Percentiles rank a stretch among this genome's conserved stretches.
phyloP scores from a whole-genome alignment of 495 filamentous ascomycete species.

The Xylaria longipes region DNA sequence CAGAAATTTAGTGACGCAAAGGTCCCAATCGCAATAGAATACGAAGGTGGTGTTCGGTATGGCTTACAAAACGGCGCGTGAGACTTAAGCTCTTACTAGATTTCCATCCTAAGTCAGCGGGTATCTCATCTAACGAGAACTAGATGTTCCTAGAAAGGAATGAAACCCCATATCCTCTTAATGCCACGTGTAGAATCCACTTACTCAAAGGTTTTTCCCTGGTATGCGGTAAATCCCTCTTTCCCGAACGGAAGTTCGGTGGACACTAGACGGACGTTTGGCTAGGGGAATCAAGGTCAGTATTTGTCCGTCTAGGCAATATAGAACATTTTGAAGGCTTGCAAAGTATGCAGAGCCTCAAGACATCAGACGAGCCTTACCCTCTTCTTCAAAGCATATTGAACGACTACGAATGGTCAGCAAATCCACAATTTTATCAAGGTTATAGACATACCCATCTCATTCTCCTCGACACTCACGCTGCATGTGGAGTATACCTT shows the following conservation, averaged over 20 bases:
- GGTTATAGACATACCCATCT: slow-evolving; percentile 45
- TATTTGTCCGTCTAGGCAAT: background rate
- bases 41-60: background rate
- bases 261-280: slow-evolving; percentile 92
- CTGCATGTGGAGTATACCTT: slow-evolving; percentile 77
- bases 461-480: slow-evolving; percentile 92
- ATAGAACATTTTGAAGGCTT: background rate
- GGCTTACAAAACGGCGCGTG: slow-evolving; percentile 71
- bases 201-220: slow-evolving; percentile 78
- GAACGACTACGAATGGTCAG: slow-evolving; percentile 67
- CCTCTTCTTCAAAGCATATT: slow-evolving; percentile 87
- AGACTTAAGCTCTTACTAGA: slow-evolving; percentile 64
- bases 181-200: background rate
- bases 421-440: background rate
- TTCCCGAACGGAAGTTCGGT: slow-evolving; percentile 92
- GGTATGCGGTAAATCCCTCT: slow-evolving; percentile 85
- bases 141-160: background rate
- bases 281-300: slow-evolving; percentile 36
- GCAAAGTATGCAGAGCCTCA: background rate
- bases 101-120: background rate
- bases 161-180: background rate
- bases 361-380: slow-evolving; percentile 4
- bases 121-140: background rate
- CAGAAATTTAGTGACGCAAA: background rate
- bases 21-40: background rate